Evolutionary conservation across 768 basidiomycete genomes (phyloP).

Genomic region (Austroboletus eburneus): DNA sequence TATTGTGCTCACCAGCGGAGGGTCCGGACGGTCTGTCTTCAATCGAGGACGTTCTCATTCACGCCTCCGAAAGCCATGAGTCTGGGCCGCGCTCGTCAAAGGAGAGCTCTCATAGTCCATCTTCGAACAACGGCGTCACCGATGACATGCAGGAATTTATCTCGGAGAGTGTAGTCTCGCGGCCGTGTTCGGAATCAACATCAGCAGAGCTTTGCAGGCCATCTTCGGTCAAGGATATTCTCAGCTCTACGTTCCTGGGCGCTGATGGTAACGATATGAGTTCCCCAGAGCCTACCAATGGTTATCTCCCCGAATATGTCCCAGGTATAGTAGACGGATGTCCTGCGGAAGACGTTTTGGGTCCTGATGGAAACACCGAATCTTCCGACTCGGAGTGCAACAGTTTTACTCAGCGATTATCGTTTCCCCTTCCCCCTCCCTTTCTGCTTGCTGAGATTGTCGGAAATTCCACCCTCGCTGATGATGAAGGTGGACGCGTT

Average conservation of each 20-base stretch:
- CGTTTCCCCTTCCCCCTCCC: conserved; percentile 20
- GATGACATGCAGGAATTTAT: background rate
- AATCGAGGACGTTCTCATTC: too few relatives aligned
- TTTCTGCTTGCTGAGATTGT: conserved; percentile 5
- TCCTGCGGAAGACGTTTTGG: background rate
- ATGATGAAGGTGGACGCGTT: background rate
- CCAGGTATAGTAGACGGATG: background rate
- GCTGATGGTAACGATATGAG: background rate
- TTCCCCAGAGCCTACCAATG: background rate
- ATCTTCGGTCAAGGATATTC: background rate
- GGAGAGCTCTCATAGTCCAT: background rate
- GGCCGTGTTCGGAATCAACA: too few relatives aligned
- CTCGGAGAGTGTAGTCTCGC: background rate
- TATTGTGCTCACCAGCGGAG: too few relatives aligned
- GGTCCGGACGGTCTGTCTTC: too few relatives aligned
- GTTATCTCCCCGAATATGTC: background rate
- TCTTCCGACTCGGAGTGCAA: background rate
- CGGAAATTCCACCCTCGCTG: background rate
- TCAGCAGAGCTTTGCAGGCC: background rate
- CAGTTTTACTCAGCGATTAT: conserved; percentile 9
- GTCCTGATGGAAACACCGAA: background rate
- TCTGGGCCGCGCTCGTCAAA: background rate
- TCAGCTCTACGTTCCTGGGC: background rate
- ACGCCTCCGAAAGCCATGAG: too few relatives aligned
- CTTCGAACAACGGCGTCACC: background rate